Base-by-base conservation (phyloP, 202 grass and related monocot genomes). In the Zoysia matrella region DNA sequence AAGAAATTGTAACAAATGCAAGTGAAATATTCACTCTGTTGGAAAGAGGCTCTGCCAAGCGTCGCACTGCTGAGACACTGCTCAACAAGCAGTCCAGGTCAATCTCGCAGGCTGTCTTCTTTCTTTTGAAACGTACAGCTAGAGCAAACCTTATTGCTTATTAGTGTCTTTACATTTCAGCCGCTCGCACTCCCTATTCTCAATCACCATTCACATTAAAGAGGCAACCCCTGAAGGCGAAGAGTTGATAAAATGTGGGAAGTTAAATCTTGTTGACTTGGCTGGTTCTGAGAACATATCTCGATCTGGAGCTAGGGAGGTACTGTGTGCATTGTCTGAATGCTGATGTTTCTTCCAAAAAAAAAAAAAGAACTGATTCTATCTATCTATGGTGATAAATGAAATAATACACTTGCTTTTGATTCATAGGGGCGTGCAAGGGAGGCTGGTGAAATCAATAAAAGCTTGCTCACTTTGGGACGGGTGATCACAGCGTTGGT, bases 71-170 rank as follows among this genome's bases (percentile, higher is more conserved):
- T 47, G 96, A 99, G 82, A 99, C 96, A 11, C 80, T 99, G 11
- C 72, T 99, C 71, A 99, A 99, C 69, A 99, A 99, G 87, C 96
- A 99, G 87, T 99, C 96, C 12, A 99, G 96, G 96, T 98, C 15
- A 79, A 47, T 76, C 15, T 72, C 66, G 67, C 5, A 8, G 22
- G 0, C 15, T 49, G 7, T 50, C 62, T 50, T 66, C 8, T 56
- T 65, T 41, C 30, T 36, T 36, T 36, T 75, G 22, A 71, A 66
- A 12, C 75, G n/a, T 75, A 69, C 52, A 22, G 48, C 52, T 67
- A 8, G 11, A 22, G 0, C 41, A 78, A 62, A 76, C 58, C 47
- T 64, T 16, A 71, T 7, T 75, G 52, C 71, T 86, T 43, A 80
- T 30, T 69, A 22, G 5, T 54, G 49, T 53, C 36, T 76, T 40